phyloP scores from a whole-genome alignment of 2,329 filamentous ascomycete species.

The Xylogone sp. region DNA sequence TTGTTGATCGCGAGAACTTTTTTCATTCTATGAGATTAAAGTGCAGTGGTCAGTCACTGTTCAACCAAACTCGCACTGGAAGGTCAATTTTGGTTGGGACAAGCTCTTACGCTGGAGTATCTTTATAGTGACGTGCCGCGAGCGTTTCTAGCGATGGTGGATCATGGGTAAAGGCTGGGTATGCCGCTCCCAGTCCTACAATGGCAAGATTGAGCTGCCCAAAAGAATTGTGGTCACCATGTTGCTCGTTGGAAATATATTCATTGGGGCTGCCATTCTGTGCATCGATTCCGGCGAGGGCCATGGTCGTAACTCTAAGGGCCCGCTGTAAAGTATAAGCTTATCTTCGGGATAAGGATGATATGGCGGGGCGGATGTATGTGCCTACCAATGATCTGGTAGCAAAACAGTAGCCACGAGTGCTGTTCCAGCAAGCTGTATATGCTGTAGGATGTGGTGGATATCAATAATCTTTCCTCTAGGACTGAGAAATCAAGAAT shows the following conservation, averaged over 20 bases:
- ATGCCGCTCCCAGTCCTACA: constrained; percentile 54
- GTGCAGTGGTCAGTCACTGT: not conserved
- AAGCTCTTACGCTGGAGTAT: constrained; percentile 49
- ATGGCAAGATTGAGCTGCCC: constrained; percentile 57
- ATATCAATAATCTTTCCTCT: too few species aligned
- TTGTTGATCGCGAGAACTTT: constrained; percentile 62
- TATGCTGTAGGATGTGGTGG: too few species aligned
- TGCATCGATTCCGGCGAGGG: not conserved
- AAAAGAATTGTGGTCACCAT: constrained; percentile 18
- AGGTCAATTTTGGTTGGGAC: not conserved
- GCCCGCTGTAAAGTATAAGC: not conserved
- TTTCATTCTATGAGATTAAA: constrained; percentile 44
- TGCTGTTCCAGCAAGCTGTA: too few species aligned
- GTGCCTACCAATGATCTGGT: not conserved
- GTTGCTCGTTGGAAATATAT: not conserved
- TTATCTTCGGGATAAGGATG: not conserved
- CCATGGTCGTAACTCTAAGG: not conserved
- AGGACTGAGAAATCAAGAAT: not conserved
- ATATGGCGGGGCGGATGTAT: not conserved
- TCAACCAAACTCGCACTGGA: not conserved
- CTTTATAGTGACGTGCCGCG: constrained; percentile 53
- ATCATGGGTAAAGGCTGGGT: constrained; percentile 53
- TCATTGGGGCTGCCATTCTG: not conserved
- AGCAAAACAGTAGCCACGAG: not conserved
- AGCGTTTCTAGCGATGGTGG: constrained; percentile 48